phyloP scores from a whole-genome alignment of 345 rosid species.

The rapeseed (Brassica napus) region DNA sequence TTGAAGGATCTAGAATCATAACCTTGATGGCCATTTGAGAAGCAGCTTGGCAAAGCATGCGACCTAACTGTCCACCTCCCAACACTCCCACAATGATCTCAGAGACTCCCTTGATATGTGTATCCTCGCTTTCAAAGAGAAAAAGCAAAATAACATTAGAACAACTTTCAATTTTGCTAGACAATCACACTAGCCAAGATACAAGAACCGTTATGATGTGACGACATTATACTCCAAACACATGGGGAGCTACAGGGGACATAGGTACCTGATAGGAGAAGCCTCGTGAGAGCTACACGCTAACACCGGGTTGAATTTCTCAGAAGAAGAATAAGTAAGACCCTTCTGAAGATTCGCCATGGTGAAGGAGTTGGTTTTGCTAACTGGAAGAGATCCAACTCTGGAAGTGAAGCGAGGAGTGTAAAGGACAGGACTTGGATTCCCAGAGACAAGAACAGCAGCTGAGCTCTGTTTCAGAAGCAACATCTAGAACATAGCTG shows the following conservation, averaged over 20 bases:
- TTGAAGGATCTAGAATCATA: slow-evolving; percentile 78
- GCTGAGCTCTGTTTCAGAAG: slow-evolving; percentile 39
- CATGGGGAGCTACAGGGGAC: background rate
- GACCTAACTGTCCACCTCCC: slow-evolving; percentile 97
- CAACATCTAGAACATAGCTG: slow-evolving; percentile 28
- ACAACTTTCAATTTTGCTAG: no score
- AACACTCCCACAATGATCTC: slow-evolving; percentile 82
- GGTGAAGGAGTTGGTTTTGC: background rate
- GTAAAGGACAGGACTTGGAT: slow-evolving; percentile 21
- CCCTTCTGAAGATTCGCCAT: slow-evolving; percentile 30
- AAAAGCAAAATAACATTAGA: no score
- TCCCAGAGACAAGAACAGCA: slow-evolving; percentile 21
- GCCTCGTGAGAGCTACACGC: slow-evolving; percentile 36
- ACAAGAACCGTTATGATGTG: background rate
- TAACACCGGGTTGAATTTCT: slow-evolving; percentile 27
- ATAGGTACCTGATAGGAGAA: slow-evolving; percentile 26
- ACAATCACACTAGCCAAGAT: no score
- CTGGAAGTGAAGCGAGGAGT: slow-evolving; percentile 14
- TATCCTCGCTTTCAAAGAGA: slow-evolving; percentile 34
- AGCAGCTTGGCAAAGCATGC: slow-evolving; percentile 97
- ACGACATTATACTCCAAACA: background rate
- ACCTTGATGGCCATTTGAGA: slow-evolving; percentile 92
- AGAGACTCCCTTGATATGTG: slow-evolving; percentile 58
- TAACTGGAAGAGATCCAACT: slow-evolving; percentile 17
- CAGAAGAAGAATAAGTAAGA: slow-evolving; percentile 13